A percentile compares a stretch with the other conserved stretches of the same genome.
Conservation (phyloP, 2,329 filamentous ascomycete genomes). For the Ophiostoma ulmi region DNA sequence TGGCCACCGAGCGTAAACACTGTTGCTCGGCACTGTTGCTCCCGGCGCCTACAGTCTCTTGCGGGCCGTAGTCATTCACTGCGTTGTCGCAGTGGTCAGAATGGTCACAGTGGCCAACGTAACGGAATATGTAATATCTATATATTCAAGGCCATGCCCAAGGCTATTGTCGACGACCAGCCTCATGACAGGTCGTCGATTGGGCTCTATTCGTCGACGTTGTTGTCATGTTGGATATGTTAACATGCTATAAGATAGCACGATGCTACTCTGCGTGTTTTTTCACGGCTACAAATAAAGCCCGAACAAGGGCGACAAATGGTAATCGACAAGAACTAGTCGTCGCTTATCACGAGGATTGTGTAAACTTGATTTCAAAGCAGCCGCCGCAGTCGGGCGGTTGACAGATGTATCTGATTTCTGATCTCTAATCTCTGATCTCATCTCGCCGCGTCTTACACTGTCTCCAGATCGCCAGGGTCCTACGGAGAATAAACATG, state of each 20-base stretch:
- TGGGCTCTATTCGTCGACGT: neutral
- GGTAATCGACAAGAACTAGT: neutral
- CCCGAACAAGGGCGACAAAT: neutral
- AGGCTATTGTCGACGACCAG: neutral
- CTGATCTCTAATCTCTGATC: neutral
- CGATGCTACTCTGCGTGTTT: neutral
- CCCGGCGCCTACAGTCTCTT: neutral
- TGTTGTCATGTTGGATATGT: neutral
- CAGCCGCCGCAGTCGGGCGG: neutral
- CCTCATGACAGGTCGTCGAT: neutral
- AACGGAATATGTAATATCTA: neutral
- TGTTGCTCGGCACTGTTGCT: conserved; percentile 2
- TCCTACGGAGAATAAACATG: conserved; percentile 1
- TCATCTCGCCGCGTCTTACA: neutral
- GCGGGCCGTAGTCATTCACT: neutral
- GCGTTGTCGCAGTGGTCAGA: neutral
- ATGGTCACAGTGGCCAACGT: neutral
- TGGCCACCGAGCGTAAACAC: neutral
- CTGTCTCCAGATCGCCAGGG: neutral
- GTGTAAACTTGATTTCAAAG: neutral
- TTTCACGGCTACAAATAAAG: neutral
- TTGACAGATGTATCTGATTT: neutral
- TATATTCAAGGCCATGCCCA: neutral
- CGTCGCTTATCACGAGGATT: neutral
- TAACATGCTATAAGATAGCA: neutral